Conservation (phyloP, 164 flowering plant genomes). For the Stephania yunnanensis region DNA sequence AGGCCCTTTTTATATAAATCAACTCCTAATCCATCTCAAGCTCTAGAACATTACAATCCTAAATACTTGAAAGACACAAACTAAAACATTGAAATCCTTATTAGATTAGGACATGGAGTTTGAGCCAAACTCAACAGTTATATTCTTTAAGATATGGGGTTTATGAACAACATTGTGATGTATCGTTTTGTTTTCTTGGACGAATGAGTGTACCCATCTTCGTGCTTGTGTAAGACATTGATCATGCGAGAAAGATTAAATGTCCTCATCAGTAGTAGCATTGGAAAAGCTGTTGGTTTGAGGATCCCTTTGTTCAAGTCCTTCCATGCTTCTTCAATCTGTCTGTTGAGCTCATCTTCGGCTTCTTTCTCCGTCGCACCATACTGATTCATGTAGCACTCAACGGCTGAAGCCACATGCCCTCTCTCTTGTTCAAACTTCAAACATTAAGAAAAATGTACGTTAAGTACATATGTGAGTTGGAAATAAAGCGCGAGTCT, state of each 20-base stretch:
- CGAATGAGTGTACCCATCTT: conserved; percentile 27
- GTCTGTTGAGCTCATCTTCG: conserved; percentile 1
- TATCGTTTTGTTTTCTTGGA: neutral
- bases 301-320: conserved; percentile 36
- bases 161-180: neutral
- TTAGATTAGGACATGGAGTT: too few species aligned
- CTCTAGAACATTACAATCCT: too few species aligned
- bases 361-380: conserved; percentile 21
- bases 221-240: conserved; percentile 28
- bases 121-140: too few species aligned
- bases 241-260: conserved; percentile 31
- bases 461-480: too few species aligned
- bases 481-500: too few species aligned
- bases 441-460: neutral
- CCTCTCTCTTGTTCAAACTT: conserved; percentile 26
- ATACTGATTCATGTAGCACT: conserved; percentile 32
- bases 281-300: conserved; percentile 1
- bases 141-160: neutral
- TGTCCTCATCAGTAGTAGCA: conserved; percentile 17
- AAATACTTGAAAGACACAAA: too few species aligned
- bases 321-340: conserved; percentile 37
- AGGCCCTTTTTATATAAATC: too few species aligned
- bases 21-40: too few species aligned
- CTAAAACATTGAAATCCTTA: too few species aligned
- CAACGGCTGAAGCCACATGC: conserved; percentile 24